Evolutionary conservation across 805 yeast species (phyloP).

Genomic region (Candida ficus): DNA sequence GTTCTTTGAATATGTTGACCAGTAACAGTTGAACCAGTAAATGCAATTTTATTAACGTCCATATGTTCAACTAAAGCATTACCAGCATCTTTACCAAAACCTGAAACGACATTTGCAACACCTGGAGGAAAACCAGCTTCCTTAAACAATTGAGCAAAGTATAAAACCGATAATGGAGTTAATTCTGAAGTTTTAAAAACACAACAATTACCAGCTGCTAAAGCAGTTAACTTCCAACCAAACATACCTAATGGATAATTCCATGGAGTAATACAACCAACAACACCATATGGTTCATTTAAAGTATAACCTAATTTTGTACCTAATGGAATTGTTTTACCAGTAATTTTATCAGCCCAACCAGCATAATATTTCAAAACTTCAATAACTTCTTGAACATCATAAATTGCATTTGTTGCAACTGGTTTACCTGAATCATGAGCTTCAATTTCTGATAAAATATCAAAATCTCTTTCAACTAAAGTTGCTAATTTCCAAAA

Average conservation of each 20-base stretch:
- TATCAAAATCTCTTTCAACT: constrained; percentile 42
- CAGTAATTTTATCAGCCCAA: constrained; percentile 65
- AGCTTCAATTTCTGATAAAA: constrained; percentile 53
- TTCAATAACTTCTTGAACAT: constrained; percentile 51
- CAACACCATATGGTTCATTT: constrained; percentile 50
- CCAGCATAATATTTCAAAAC: constrained; percentile 67
- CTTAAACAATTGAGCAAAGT: constrained; percentile 36
- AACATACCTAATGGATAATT: constrained; percentile 47
- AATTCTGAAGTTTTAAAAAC: constrained; percentile 46
- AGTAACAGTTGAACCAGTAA: constrained; percentile 50
- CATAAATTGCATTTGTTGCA: constrained; percentile 47
- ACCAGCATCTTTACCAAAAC: constrained; percentile 41
- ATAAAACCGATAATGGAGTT: constrained; percentile 43
- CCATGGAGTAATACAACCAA: constrained; percentile 50
- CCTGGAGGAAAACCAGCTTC: constrained; percentile 48
- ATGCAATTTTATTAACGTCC: constrained; percentile 45
- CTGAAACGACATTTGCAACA: constrained; percentile 42
- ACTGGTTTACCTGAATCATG: constrained; percentile 57
- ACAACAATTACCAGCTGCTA: constrained; percentile 44
- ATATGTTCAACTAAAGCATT: constrained; percentile 41
- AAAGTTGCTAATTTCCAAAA: constrained; percentile 46
- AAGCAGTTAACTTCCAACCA: constrained; percentile 44
- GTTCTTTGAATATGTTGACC: constrained; percentile 39
- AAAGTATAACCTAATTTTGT: constrained; percentile 49
- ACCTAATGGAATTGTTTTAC: constrained; percentile 58